Evolutionary conservation across 1,284 basidiomycete genomes (phyloP).

Genomic region (Cryptococcus wingfieldii): DNA sequence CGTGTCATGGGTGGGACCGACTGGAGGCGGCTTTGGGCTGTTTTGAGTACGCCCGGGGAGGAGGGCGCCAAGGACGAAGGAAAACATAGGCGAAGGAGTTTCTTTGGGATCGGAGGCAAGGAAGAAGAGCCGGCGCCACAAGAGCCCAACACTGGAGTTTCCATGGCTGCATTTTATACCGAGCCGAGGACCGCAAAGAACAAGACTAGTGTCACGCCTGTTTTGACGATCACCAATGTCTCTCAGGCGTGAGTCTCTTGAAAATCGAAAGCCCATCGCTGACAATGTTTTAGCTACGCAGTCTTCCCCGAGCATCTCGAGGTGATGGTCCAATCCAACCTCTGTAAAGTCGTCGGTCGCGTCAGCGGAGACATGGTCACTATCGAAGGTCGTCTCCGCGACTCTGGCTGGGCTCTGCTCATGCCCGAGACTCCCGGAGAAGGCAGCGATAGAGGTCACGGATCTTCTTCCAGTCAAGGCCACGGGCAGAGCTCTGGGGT

Average conservation of each 20-base stretch:
- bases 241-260: conserved; percentile 39
- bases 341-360: conserved; percentile 81
- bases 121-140: conserved; percentile 55
- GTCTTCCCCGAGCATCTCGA: conserved; percentile 95
- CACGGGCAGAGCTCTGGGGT: conserved; percentile 5
- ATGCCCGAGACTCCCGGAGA: conserved; percentile 71
- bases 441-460: conserved; percentile 1
- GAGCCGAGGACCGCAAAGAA: conserved; percentile 41
- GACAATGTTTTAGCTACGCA: conserved; percentile 56
- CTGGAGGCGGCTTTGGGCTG: conserved; percentile 87
- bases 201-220: conserved; percentile 31
- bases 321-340: conserved; percentile 74
- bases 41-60: conserved; percentile 54
- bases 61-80: conserved; percentile 28
- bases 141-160: conserved; percentile 43
- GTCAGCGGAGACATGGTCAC: conserved; percentile 69
- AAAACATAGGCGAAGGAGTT: conserved; percentile 36
- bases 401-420: conserved; percentile 76
- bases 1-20: conserved; percentile 91
- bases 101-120: conserved; percentile 43
- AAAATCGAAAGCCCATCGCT: neutral
- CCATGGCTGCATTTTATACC: conserved; percentile 47
- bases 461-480: neutral
- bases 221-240: conserved; percentile 44
- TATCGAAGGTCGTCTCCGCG: conserved; percentile 50